phyloP scores from a whole-genome alignment of 1,139 yeast species.

The Yarrowia galli region DNA sequence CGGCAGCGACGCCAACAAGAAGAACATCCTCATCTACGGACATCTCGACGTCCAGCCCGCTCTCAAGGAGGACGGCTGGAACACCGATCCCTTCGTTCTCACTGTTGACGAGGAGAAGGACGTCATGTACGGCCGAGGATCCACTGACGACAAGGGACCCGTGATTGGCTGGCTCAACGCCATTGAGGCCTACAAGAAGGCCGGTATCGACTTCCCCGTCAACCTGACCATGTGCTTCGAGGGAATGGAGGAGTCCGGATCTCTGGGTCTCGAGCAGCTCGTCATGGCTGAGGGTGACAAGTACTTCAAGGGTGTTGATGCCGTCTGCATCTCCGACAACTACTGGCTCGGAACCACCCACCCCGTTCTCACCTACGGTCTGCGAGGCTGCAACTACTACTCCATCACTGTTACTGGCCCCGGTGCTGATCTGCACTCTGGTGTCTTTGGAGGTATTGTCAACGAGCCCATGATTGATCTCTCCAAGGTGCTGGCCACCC shows the following conservation, averaged over 20 bases:
- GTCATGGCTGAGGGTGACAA: slow-evolving; percentile 76
- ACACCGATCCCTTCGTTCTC: slow-evolving; percentile 81
- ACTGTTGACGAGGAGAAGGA: slow-evolving; percentile 64
- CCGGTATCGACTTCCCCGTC: slow-evolving; percentile 90
- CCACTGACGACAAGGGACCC: slow-evolving; percentile 98
- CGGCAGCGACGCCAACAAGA: slow-evolving; percentile 80
- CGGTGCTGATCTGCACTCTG: slow-evolving; percentile 96
- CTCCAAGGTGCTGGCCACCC: slow-evolving; percentile 71
- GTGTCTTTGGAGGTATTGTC: slow-evolving; percentile 95
- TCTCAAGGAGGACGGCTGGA: slow-evolving; percentile 90
- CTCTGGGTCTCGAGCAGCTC: slow-evolving; percentile 85
- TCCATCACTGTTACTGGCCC: slow-evolving; percentile 86
- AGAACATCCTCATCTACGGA: slow-evolving; percentile 90
- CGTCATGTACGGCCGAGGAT: slow-evolving; percentile 87
- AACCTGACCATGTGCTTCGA: slow-evolving; percentile 92
- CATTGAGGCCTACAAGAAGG: slow-evolving; percentile 84
- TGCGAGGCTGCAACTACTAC: slow-evolving; percentile 96
- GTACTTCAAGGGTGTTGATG: slow-evolving; percentile 87
- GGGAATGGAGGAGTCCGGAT: slow-evolving; percentile 99
- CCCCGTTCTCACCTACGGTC: slow-evolving; percentile 96
- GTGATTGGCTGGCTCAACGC: slow-evolving; percentile 96
- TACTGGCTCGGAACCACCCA: slow-evolving; percentile 98
- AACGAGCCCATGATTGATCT: slow-evolving; percentile 98
- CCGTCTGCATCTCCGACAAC: slow-evolving; percentile 95
- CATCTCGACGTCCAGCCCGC: slow-evolving; percentile 99